Base-by-base conservation (phyloP, 2,329 filamentous ascomycete species). In the Trichoderma sp. region DNA sequence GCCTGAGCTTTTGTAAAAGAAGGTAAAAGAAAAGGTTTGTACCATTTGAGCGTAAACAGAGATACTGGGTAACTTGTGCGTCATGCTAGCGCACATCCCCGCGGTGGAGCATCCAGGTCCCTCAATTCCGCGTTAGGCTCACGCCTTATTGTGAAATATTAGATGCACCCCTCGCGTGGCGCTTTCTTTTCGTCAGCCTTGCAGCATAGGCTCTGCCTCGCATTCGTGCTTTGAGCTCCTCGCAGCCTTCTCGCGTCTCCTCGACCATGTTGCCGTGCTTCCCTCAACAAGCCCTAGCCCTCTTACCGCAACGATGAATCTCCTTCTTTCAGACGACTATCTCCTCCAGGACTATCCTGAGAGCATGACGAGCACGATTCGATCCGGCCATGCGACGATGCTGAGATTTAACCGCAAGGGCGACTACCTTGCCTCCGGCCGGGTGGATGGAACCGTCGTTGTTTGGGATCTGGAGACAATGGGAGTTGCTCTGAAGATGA, bases 381-480 rank as follows among this genome's bases (percentile, higher is more conserved):
- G 94, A 60, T 88, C 85, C 50, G 87, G 87, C 29, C 87, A 90
- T 79, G 86, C 87, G 68, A 88, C 86, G 72, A 88, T 86, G 75
- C 81, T 90, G 70, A 92, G 94, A 72, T 99, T 99, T 85, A 97
- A 94, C 76, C 92, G 93, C 76, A 92, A 90, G 76, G 95, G 95
- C 79, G 94, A 99, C 80, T 94, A 95, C 74, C 89, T 99, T 71
- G 95, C 95, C 53, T 97, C 94, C 34, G 95, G 95, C 71, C 90
- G 95, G 76, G 92, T 93, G 70, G 95, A 99, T 81, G 95, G 95
- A 72, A 95, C 93, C 5, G 91, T 99, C 48, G 92, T 97, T 66
- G 91, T 99, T 56, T 99, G 97, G 86, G 95, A 99, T 77, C 88
- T 98, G 59, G 96, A 99, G 80, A 99, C 96, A 10, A 97, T 96